Percentiles rank a stretch among this genome's conserved stretches.
Evolutionary conservation across 2,329 filamentous ascomycete genomes (phyloP).

Genomic region (Boeremia exigua): DNA sequence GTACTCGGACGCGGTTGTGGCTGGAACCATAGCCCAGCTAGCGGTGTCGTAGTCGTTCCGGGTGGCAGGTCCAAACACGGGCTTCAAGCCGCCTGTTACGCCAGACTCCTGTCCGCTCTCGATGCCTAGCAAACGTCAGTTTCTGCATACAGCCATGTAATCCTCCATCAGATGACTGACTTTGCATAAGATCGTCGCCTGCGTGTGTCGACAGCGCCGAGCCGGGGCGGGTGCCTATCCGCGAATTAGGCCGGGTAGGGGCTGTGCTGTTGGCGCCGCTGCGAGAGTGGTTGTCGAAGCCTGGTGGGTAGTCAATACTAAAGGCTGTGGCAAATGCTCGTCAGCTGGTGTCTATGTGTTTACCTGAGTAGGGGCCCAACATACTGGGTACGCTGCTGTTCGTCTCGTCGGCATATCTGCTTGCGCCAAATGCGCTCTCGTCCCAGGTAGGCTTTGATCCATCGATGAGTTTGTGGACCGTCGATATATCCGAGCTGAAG

Average conservation of each 20-base stretch:
- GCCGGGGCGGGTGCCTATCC: slow-evolving; percentile 38
- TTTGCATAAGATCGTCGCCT: slow-evolving; percentile 42
- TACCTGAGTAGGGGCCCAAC: slow-evolving; percentile 12
- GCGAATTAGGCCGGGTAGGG: slow-evolving; percentile 45
- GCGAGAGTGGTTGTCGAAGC: slow-evolving; percentile 40
- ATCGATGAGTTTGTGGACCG: slow-evolving; percentile 28
- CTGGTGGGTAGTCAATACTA: slow-evolving; percentile 43
- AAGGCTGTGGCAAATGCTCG: slow-evolving; percentile 34
- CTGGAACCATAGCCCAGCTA: slow-evolving; percentile 63
- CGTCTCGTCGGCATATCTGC: slow-evolving; percentile 39
- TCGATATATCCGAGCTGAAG: slow-evolving; percentile 24
- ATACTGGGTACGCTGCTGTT: slow-evolving; percentile 34
- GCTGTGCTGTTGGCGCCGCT: slow-evolving; percentile 42
- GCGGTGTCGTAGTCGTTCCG: slow-evolving; percentile 60
- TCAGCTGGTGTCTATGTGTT: slow-evolving; percentile 14
- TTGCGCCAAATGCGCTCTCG: slow-evolving; percentile 37
- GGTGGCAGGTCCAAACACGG: slow-evolving; percentile 62
- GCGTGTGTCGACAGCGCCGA: slow-evolving; percentile 38
- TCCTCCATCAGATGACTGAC: slow-evolving; percentile 28
- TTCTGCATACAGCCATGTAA: not conserved
- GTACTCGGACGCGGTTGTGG: slow-evolving; percentile 55
- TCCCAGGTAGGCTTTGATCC: slow-evolving; percentile 39
- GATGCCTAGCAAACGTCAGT: slow-evolving; percentile 39
- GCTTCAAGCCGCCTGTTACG: slow-evolving; percentile 51
- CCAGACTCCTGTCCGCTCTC: slow-evolving; percentile 60